phyloP scores from a whole-genome alignment of 1,284 basidiomycete species.

The Trichosporon sp. region DNA sequence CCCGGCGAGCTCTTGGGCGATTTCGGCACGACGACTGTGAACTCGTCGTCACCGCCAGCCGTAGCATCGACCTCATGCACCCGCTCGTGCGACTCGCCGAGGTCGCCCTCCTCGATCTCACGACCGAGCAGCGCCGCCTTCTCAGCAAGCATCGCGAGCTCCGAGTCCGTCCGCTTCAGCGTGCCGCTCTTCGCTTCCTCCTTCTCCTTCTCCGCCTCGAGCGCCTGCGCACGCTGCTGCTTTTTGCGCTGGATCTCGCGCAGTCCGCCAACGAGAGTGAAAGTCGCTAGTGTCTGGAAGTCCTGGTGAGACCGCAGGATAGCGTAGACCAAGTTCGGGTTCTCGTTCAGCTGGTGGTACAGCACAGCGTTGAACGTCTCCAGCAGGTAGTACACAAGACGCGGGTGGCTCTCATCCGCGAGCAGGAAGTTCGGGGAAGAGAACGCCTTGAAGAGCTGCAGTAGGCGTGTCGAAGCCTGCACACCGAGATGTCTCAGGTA shows the following conservation, averaged over 20 bases:
- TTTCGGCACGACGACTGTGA: slow-evolving; percentile 1
- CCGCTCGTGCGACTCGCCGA: slow-evolving; percentile 3
- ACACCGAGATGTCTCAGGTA: slow-evolving; percentile 76
- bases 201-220: slow-evolving; percentile 26
- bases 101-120: slow-evolving; percentile 27
- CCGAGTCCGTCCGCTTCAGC: slow-evolving; percentile 33
- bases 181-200: not conserved
- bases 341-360: slow-evolving; percentile 60
- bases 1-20: not conserved
- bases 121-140: slow-evolving; percentile 41
- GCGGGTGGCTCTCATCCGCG: slow-evolving; percentile 87
- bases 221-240: slow-evolving; percentile 56
- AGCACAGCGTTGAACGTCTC: slow-evolving; percentile 86
- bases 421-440: slow-evolving; percentile 81
- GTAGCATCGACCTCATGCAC: not conserved
- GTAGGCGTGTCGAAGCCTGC: slow-evolving; percentile 69
- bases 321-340: slow-evolving; percentile 81
- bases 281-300: slow-evolving; percentile 81
- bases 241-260: slow-evolving; percentile 74
- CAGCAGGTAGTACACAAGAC: slow-evolving; percentile 66
- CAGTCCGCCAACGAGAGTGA: slow-evolving; percentile 74
- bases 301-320: slow-evolving; percentile 72
- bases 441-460: slow-evolving; percentile 84
- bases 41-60: not conserved
- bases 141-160: slow-evolving; percentile 42